Conservation (phyloP, 1,284 basidiomycete species). For the Pseudozyma sp. region DNA sequence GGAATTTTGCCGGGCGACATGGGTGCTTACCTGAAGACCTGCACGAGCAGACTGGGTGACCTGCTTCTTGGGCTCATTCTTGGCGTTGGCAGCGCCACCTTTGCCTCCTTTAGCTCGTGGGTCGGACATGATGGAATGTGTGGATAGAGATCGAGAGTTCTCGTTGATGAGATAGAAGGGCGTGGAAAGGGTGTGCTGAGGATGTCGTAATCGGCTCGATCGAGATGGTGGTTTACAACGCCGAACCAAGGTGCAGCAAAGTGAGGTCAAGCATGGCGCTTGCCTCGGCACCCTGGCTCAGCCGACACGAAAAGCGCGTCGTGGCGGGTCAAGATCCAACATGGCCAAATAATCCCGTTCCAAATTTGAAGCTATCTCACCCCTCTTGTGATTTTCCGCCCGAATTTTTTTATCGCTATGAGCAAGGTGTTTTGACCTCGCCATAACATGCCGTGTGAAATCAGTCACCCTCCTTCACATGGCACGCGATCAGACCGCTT, state of each 20-base stretch:
- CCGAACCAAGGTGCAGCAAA: conserved; percentile 14
- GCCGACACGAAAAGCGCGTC: conserved; percentile 15
- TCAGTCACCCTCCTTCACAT: background rate
- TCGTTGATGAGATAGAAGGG: background rate
- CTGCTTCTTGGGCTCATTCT: conserved; percentile 52
- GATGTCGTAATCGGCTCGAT: background rate
- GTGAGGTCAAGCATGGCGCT: conserved; percentile 5
- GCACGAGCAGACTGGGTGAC: conserved; percentile 59
- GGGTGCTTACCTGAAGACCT: conserved; percentile 62
- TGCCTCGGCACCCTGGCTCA: conserved; percentile 6
- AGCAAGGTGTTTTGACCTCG: conserved; percentile 2
- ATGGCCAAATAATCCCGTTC: conserved; percentile 12
- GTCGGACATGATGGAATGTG: conserved; percentile 43
- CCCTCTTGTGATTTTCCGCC: conserved; percentile 4
- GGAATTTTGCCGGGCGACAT: background rate
- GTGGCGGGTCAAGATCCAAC: conserved; percentile 2
- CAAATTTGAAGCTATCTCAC: background rate
- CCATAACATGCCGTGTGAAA: background rate
- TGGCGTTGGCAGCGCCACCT: conserved; percentile 51
- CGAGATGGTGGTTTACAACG: conserved; percentile 37
- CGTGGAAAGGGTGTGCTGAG: background rate
- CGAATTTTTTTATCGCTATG: conserved; percentile 4
- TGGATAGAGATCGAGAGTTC: conserved; percentile 1
- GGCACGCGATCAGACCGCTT: no score
- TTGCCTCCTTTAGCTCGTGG: conserved; percentile 56